phyloP scores from a whole-genome alignment of 176 grass and related monocot species.

The Bolboschoenus planiculmis region DNA sequence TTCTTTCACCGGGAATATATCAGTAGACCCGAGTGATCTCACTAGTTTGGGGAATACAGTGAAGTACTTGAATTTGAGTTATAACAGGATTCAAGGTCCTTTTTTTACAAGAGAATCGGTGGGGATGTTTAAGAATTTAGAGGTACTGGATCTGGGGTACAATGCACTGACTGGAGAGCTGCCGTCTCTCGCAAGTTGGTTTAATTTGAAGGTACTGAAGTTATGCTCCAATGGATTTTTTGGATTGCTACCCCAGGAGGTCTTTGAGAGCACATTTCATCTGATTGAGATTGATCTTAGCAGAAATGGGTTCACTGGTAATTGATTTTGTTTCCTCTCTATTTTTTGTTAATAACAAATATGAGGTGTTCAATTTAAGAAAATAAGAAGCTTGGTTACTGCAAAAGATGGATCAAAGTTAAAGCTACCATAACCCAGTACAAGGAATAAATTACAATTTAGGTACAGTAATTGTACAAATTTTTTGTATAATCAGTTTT shows the following conservation, averaged over 20 bases:
- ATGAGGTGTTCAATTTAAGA: neutral
- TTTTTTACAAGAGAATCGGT: conserved; percentile 62
- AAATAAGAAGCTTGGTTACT: neutral
- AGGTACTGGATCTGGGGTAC: conserved; percentile 75
- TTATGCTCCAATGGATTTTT: conserved; percentile 47
- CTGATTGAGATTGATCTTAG: conserved; percentile 83
- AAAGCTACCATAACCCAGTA: neutral
- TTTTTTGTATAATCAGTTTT: neutral
- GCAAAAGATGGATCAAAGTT: neutral
- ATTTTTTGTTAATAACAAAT: neutral
- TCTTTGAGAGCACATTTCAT: conserved; percentile 65
- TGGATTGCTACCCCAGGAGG: conserved; percentile 54
- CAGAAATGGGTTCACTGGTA: conserved; percentile 92
- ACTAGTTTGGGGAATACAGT: conserved; percentile 72
- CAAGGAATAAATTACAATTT: neutral
- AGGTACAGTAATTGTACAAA: neutral
- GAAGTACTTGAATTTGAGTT: conserved; percentile 89
- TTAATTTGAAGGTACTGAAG: conserved; percentile 58
- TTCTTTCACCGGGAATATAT: conserved; percentile 50
- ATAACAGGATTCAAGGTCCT: conserved; percentile 52
- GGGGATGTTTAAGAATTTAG: conserved; percentile 76
- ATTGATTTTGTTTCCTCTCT: neutral
- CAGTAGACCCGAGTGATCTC: conserved; percentile 38
- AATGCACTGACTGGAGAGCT: conserved; percentile 60
- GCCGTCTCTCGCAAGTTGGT: conserved; percentile 55